These are phyloP conservation scores for Ordospora pajunii DNA, from an alignment of 371 early-diverging fungal genomes.

Conservation along the genomic window DNA sequence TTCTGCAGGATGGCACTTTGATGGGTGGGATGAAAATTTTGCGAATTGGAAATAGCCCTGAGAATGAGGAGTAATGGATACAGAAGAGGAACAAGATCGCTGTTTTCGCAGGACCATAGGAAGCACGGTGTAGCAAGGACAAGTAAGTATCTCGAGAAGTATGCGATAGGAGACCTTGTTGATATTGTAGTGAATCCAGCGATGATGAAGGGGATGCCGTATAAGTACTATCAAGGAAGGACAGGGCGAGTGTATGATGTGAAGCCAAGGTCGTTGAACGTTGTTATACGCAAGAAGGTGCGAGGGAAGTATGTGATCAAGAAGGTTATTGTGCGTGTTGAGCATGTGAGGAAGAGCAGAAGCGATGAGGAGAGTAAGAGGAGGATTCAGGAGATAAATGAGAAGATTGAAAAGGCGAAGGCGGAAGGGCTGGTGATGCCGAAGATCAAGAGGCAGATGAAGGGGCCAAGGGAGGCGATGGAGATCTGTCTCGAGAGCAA, in stretches of 20 bases:
- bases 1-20: background rate
- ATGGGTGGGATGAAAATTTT: slow-evolving; percentile 24
- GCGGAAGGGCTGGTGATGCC: slow-evolving; percentile 64
- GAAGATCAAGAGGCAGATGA: slow-evolving; percentile 80
- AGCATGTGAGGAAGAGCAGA: slow-evolving; percentile 98
- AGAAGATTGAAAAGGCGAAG: slow-evolving; percentile 70
- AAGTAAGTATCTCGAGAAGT: slow-evolving; percentile 86
- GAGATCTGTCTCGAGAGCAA: slow-evolving; percentile 71
- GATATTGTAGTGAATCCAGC: slow-evolving; percentile 91
- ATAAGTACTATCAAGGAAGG: slow-evolving; percentile 98
- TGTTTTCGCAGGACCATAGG: slow-evolving; percentile 90
- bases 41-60: slow-evolving; percentile 38
- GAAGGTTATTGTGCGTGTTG: slow-evolving; percentile 90
- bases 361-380: slow-evolving; percentile 92
- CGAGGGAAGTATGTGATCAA: slow-evolving; percentile 93
- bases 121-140: slow-evolving; percentile 72
- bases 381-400: slow-evolving; percentile 84
- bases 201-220: slow-evolving; percentile 99
- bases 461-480: slow-evolving; percentile 74
- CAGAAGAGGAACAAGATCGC: slow-evolving; percentile 92
- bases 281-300: slow-evolving; percentile 90
- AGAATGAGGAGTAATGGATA: slow-evolving; percentile 64
- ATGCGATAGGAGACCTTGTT: slow-evolving; percentile 94
- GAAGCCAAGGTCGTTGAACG: slow-evolving; percentile 71
- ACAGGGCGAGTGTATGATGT: slow-evolving; percentile 55